Evolutionary conservation across 2,329 filamentous ascomycete species (phyloP).

Genomic region (Colletotrichum liaoningense): DNA sequence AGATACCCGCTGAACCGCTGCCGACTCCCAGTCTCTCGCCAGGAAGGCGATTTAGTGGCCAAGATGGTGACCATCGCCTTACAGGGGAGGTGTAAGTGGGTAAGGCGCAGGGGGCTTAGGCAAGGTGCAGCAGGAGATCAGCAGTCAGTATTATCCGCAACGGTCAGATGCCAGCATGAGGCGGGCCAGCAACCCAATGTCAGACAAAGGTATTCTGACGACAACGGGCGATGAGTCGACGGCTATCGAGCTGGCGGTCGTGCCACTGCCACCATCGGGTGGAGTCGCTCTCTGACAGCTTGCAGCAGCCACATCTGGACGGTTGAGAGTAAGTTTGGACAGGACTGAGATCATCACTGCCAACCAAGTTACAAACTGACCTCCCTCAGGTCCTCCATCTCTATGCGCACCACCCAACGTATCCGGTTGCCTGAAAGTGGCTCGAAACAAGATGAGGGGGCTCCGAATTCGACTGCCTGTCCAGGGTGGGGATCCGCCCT

Average conservation of each 20-base stretch:
- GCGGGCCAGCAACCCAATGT: neutral
- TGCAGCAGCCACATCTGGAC: neutral
- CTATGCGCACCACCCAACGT: neutral
- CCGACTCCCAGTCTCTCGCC: neutral
- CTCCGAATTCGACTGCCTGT: neutral
- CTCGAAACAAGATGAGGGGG: neutral
- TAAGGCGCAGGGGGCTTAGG: neutral
- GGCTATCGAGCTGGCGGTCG: neutral
- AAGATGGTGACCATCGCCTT: slow-evolving; percentile 6
- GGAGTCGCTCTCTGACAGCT: neutral
- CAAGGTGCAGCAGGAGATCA: slow-evolving; percentile 13
- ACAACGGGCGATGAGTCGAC: neutral
- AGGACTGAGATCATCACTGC: neutral
- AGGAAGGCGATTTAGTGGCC: neutral
- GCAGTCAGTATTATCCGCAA: neutral
- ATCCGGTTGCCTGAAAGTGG: neutral
- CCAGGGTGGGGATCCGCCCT: neutral
- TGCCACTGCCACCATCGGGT: neutral
- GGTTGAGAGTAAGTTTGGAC: neutral
- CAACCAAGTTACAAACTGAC: neutral
- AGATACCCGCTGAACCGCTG: slow-evolving; percentile 23
- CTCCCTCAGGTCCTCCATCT: neutral
- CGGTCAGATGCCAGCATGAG: slow-evolving; percentile 12
- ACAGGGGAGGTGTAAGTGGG: slow-evolving; percentile 1
- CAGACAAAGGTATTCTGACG: neutral